Evolutionary conservation across 2,329 filamentous ascomycete genomes (phyloP), one percentile per base, ranked within the genome.

Genomic region (Dactylonectria estremocensis): DNA sequence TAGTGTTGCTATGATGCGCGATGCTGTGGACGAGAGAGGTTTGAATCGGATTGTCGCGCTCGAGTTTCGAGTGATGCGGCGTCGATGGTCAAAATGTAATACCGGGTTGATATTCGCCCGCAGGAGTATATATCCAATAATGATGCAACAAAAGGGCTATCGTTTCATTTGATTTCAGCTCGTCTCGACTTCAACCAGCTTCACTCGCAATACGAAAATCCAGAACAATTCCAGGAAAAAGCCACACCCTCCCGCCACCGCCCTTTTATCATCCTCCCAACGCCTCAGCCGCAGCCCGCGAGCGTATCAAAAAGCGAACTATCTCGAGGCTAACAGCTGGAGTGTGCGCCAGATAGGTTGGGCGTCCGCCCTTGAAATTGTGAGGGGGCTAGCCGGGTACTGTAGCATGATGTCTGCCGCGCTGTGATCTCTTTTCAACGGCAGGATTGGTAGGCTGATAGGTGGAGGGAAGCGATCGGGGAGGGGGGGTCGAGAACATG

Each of bases 401-500:
- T 20, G 48, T 50, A 60, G 40, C 57, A 9, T 28, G 24, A 28
- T 28, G 24, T 28, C 16, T 16, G 40, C 14, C 16, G 40, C 14
- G 16, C 35, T 43, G 40, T 43, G 14, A n/a, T 16, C 7, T 8
- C 16, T 43, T 14, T 13, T 13, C 11, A 14, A 16, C 4, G 35
- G 35, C 16, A 43, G 40, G 40, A n/a, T 14, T 43, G 14, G 40
- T 5, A 8, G 14, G 14, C 8, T 16, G 40, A n/a, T 43, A n/a
- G 16, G 16, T n/a, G 16, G n/a, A 5, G 16, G 14, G 40, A n/a
- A n/a, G 40, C 40, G n/a, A 28, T 40, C 10, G 40, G 40, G 57
- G 57, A 33, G 35, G 50, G 5, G 45, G 11, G 48, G 43, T 52
- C 52, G 31, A 60, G 11, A 52, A 60, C 35, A 40, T 60, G 48